Evolutionary conservation across 2,329 filamentous ascomycete species (phyloP).

Genomic region (Calonectria crousiana): DNA sequence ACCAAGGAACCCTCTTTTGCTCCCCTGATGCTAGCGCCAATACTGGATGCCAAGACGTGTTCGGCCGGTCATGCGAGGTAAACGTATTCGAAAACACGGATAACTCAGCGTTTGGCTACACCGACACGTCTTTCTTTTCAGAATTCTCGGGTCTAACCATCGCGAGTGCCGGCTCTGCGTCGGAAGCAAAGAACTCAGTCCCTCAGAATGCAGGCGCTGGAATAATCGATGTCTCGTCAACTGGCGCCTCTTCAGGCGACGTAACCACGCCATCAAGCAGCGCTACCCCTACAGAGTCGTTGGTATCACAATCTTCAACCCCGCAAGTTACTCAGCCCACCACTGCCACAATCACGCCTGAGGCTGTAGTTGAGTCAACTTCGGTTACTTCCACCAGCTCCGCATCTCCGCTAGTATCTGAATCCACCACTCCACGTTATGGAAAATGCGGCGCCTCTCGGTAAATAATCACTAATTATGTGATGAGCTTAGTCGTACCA

Average conservation of each 20-base stretch:
- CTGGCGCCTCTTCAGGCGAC: neutral
- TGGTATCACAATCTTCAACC: neutral
- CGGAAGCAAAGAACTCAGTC: neutral
- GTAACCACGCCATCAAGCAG: neutral
- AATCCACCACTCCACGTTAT: neutral
- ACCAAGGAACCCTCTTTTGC: constrained; percentile 24
- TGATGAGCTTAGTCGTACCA: neutral
- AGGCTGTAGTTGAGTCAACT: neutral
- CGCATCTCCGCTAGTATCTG: neutral
- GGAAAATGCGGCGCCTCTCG: neutral
- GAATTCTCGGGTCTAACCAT: constrained; percentile 29
- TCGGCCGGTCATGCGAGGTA: constrained; percentile 28
- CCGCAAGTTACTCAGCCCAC: neutral
- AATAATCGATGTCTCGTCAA: neutral
- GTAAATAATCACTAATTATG: neutral
- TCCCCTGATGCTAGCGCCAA: constrained; percentile 35
- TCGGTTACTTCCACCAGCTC: neutral
- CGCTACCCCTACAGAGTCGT: neutral
- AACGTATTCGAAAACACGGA: constrained; percentile 28
- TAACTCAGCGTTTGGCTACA: constrained; percentile 4
- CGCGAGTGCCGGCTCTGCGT: neutral
- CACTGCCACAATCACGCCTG: neutral
- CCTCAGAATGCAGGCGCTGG: neutral
- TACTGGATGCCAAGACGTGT: constrained; percentile 34
- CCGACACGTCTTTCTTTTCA: constrained; percentile 31